Base-by-base conservation (phyloP, 352 stramenopile genomes). In the Phytophthora europaea region DNA sequence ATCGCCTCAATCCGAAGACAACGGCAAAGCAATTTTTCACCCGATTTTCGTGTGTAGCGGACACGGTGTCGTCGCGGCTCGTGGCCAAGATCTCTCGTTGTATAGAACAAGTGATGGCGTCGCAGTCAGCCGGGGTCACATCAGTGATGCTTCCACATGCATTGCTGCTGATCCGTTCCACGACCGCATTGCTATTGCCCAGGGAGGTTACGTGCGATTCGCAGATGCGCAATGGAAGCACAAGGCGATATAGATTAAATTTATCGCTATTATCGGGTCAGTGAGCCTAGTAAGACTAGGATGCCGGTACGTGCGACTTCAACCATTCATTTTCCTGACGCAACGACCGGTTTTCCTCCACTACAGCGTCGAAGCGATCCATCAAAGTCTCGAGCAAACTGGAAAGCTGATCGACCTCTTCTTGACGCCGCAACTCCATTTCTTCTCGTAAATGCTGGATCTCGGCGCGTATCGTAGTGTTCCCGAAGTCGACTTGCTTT, bases 11-110 rank as follows among this genome's bases (percentile, higher is more conserved):
- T 47, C 67, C 22, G 70, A 52, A 22, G 67, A 57, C 51, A 70
- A 67, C 16, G 68, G 67, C 36, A 75, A 74, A 36, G 62, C 68
- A 10, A 90, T 90, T 33, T 90, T 86, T 45, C 81, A 88, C 54
- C 83, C 83, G 13, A 65, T 83, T 28, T 90, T 90, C 40, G 66
- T 90, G 0, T 47, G 73, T 18, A 53, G 67, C 9, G 80, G 80
- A 2, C 55, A 61, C 28, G 64, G 40, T n/a, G 66, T 88, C 20
- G 73, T 76, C 15, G 73, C 75, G 26, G 75, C 78, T 51, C 71
- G 72, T 4, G 80, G 73, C n/a, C 53, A 80, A 3, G 56, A 76
- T 47, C 70, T 83, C 23, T 87, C 74, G 15, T 45, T 90, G 9
- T 85, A 90, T 53, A 73, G 63, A 43, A 80, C 72, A 3, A 61